Evolutionary conservation across 495 filamentous ascomycete species (phyloP).

Genomic region (Elasticomyces elasticus): DNA sequence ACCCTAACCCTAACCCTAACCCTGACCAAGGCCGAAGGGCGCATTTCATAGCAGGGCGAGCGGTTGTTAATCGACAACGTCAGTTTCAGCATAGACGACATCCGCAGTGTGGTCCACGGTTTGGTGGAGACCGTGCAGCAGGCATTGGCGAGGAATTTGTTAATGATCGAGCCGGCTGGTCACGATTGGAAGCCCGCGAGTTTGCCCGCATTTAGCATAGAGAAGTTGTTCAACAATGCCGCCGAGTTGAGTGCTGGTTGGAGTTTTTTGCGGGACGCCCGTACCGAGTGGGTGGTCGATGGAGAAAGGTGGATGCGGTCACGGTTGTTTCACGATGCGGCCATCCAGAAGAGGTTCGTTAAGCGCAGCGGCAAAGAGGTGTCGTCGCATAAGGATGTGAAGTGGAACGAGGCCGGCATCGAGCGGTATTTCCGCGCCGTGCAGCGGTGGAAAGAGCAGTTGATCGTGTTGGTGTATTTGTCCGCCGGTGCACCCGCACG

Average conservation of each 20-base stretch:
- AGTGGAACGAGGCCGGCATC: background rate
- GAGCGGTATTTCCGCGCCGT: slow-evolving; percentile 5
- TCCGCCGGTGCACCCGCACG: slow-evolving; percentile 7
- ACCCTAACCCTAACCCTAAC: too few species aligned
- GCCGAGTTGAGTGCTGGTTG: background rate
- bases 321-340: background rate
- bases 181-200: background rate
- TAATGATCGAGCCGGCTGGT: background rate
- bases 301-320: slow-evolving; percentile 1
- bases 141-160: slow-evolving; percentile 4
- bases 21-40: background rate
- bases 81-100: background rate
- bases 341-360: background rate
- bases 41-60: background rate
- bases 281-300: background rate
- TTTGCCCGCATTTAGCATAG: background rate
- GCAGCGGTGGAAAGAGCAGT: slow-evolving; percentile 4
- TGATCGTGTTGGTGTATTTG: slow-evolving; percentile 13
- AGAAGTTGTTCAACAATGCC: slow-evolving; percentile 4
- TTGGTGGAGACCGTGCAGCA: slow-evolving; percentile 1
- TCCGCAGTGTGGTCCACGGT: slow-evolving; percentile 3
- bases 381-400: background rate
- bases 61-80: background rate
- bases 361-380: background rate
- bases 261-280: slow-evolving; percentile 6